Evolutionary conservation across 2,329 filamentous ascomycete genomes (phyloP).

Genomic region (Spiromastix sp.): DNA sequence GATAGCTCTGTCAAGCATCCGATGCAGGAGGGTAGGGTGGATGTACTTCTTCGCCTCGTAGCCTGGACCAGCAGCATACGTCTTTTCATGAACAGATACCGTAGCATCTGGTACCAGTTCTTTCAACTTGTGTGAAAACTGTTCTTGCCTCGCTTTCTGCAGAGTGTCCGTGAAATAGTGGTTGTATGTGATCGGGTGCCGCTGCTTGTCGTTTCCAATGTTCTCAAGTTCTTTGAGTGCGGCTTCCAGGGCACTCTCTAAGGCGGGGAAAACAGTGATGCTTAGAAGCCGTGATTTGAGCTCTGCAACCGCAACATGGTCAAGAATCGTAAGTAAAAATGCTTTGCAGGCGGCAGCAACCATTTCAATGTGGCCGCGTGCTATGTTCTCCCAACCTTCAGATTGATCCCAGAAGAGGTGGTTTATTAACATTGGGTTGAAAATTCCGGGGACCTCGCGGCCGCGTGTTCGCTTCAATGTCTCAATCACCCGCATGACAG

Average conservation of each 20-base stretch:
- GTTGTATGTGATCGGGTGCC: conserved; percentile 2
- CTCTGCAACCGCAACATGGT: neutral
- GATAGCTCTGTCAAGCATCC: neutral
- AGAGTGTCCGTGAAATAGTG: conserved; percentile 2
- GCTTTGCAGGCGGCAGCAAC: conserved; percentile 1
- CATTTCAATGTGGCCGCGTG: neutral
- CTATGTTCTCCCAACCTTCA: neutral
- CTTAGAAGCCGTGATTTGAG: neutral
- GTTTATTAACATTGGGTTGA: conserved; percentile 2
- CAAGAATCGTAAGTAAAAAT: neutral
- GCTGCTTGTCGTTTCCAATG: neutral
- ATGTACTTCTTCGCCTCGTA: neutral
- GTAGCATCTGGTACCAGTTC: neutral
- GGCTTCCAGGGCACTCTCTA: neutral
- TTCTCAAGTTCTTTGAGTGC: conserved; percentile 2
- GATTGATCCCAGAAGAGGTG: conserved; percentile 4
- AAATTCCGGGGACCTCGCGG: neutral
- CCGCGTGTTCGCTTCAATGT: neutral
- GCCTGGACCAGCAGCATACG: neutral
- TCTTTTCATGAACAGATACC: neutral
- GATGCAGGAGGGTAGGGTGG: neutral
- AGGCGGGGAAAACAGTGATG: neutral
- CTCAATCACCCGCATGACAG: neutral
- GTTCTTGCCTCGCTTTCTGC: neutral
- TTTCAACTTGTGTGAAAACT: neutral